Conservation (phyloP, 164 flowering plant species). For the Echeveria elegans region DNA sequence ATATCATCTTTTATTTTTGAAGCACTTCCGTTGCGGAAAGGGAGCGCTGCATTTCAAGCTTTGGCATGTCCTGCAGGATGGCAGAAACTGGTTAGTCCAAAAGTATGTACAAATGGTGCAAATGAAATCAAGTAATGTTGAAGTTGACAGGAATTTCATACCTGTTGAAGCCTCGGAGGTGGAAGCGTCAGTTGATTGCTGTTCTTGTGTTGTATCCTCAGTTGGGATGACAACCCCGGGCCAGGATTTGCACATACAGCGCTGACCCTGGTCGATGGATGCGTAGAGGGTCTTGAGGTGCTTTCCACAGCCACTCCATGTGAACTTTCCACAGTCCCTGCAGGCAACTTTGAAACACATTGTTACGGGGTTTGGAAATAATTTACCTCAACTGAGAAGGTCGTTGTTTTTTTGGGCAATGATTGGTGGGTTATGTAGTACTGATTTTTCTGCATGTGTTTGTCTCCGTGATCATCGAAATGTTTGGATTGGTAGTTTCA, state of each 20-base stretch:
- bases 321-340: conserved; percentile 34
- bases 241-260: conserved; percentile 56
- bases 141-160: too few relatives aligned
- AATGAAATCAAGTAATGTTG: too few relatives aligned
- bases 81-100: background rate
- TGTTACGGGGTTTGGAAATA: background rate
- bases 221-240: conserved; percentile 36
- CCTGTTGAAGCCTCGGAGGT: background rate
- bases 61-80: background rate
- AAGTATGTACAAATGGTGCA: too few relatives aligned
- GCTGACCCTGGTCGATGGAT: conserved; percentile 45
- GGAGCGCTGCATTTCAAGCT: background rate
- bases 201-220: background rate
- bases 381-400: background rate
- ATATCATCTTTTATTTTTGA: background rate
- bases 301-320: conserved; percentile 62
- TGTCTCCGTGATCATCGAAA: background rate
- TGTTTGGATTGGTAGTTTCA: too few relatives aligned
- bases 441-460: background rate
- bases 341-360: conserved; percentile 50
- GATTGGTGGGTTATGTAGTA: background rate
- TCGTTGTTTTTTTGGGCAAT: background rate
- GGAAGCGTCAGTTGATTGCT: background rate
- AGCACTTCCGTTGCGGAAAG: background rate
- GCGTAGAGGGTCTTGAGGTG: conserved; percentile 38